Evolutionary conservation across 2,329 filamentous ascomycete genomes (phyloP), one percentile per base, ranked within the genome.

Genomic region (Paradendryphiella salina): DNA sequence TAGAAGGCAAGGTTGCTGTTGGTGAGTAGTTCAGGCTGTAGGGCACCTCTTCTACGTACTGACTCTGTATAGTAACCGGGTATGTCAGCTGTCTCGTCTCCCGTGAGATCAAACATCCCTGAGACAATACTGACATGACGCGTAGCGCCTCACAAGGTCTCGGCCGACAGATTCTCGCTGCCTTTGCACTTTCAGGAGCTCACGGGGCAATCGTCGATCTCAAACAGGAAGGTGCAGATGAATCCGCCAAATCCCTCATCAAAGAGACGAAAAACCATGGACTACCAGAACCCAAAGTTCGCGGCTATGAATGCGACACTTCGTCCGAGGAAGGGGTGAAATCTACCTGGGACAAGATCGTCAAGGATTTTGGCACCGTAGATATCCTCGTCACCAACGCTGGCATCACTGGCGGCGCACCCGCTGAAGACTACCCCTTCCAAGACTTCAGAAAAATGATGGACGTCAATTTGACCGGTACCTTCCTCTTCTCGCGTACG

Each of bases 391-490:
- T 76, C 23, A 75, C 73, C 0, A 73, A 72, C 17, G 74, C 74
- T 1, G 73, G 73, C 0, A 76, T 76, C 20, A 70, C 73, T 8
- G 72, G 71, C 37, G 73, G 73, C 48, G 65, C 62, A 32, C 87
- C 88, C 73, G 88, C 87, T 41, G 88, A 91, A 80, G 84, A 79
- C 15, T 91, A 92, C 76, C 84, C 89, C 69, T 80, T 82, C 21
- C 82, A 85, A 72, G 89, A 87, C 81, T 92, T 90, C 81, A 85
- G 87, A 40, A 84, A 85, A 48, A 82, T 91, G 28, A 85, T 92
- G 64, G 88, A 92, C 72, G 90, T 92, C 79, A 93, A 92, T 80
- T 76, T 91, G 31, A 90, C 83, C 7, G 89, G 89, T 45, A 86
- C 86, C 4, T 92, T 92, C 81, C 78, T 91, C 58, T 85, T 89